Conservation (phyloP, 169 alveolate genomes). For the Plasmodium yoelii region DNA sequence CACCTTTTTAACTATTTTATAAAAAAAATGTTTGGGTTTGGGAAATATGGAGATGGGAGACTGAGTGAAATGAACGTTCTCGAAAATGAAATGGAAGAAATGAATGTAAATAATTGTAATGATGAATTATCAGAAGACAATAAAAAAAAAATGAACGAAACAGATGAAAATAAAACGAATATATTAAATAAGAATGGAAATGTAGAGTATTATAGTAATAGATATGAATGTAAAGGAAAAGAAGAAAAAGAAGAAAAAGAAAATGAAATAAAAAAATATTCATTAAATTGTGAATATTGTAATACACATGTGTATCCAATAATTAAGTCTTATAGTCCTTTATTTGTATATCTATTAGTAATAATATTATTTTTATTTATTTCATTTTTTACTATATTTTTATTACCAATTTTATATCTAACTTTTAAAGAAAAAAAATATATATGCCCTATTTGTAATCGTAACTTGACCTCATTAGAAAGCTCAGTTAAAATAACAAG, state of each 20-base stretch:
- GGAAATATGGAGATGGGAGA: slow-evolving; percentile 10
- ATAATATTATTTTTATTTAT: slow-evolving; percentile 29
- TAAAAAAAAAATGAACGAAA: neutral
- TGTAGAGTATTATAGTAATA: neutral
- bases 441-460: slow-evolving; percentile 26
- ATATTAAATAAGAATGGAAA: slow-evolving; percentile 1
- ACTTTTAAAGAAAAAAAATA: slow-evolving; percentile 58
- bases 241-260: neutral
- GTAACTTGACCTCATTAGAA: slow-evolving; percentile 20
- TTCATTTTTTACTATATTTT: slow-evolving; percentile 48
- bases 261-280: neutral
- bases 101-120: slow-evolving; percentile 5
- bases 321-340: slow-evolving; percentile 30
- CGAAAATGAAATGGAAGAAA: slow-evolving; percentile 37
- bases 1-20: too few relatives aligned
- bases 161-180: neutral
- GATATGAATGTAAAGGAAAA: neutral
- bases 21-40: slow-evolving; percentile 23
- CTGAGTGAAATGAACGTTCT: slow-evolving; percentile 50
- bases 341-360: slow-evolving; percentile 32
- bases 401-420: slow-evolving; percentile 37
- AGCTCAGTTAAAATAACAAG: slow-evolving; percentile 47
- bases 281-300: slow-evolving; percentile 37
- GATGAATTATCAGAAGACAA: neutral
- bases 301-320: slow-evolving; percentile 40